These are phyloP conservation scores for Raffaelea ambrosiae DNA, from an alignment of 2,329 filamentous ascomycete species.

Conservation along the genomic window DNA sequence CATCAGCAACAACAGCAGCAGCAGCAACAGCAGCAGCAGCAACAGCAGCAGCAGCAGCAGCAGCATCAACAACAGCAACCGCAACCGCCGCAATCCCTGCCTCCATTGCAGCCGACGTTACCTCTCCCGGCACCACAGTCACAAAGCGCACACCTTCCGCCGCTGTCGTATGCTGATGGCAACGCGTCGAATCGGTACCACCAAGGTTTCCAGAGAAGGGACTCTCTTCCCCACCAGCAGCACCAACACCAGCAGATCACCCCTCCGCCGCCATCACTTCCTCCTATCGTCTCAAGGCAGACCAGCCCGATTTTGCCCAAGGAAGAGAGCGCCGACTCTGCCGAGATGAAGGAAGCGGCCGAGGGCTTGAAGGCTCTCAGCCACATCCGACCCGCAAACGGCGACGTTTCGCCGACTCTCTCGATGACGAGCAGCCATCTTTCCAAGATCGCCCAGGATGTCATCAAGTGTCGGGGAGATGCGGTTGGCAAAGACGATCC, in stretches of 20 bases:
- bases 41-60: not conserved
- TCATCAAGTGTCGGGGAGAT: constrained; percentile 9
- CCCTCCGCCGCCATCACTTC: not conserved
- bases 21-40: constrained; percentile 3
- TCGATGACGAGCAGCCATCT: constrained; percentile 24
- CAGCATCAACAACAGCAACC: constrained; percentile 1
- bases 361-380: constrained; percentile 59
- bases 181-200: constrained; percentile 2
- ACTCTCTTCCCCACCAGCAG: constrained; percentile 7
- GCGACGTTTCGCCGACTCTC: constrained; percentile 1
- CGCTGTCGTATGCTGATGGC: constrained; percentile 4
- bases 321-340: constrained; percentile 52
- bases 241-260: constrained; percentile 2
- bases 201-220: constrained; percentile 1
- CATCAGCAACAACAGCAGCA: constrained; percentile 7
- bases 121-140: constrained; percentile 8
- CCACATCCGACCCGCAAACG: constrained; percentile 49
- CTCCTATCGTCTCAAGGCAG: constrained; percentile 5
- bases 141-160: constrained; percentile 2
- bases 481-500: constrained; percentile 4
- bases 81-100: not conserved
- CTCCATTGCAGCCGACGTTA: not conserved
- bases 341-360: constrained; percentile 60
- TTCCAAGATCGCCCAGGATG: constrained; percentile 11
- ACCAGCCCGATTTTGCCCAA: constrained; percentile 24